A percentile compares a stretch with the other conserved stretches of the same genome.
Conservation (phyloP, 495 filamentous ascomycete species). For the Aspergillus nidulans region DNA sequence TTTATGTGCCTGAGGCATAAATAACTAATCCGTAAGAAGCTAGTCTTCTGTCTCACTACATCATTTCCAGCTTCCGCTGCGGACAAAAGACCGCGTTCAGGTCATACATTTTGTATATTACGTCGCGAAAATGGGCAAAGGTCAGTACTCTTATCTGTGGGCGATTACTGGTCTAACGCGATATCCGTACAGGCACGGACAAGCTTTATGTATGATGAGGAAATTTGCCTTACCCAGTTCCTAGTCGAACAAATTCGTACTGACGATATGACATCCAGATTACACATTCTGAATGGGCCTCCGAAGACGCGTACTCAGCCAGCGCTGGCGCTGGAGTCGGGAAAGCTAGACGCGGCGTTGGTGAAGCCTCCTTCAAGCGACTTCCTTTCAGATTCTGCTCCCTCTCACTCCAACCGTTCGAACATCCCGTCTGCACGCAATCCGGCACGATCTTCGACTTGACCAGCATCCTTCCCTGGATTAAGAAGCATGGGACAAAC, state of each 20-base stretch:
- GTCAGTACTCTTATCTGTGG: conserved; percentile 26
- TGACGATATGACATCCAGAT: conserved; percentile 48
- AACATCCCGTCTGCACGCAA: conserved; percentile 76
- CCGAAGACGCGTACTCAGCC: conserved; percentile 76
- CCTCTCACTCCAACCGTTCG: conserved; percentile 86
- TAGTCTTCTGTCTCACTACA: not conserved
- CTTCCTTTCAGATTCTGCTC: conserved; percentile 99
- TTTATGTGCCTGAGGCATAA: not conserved
- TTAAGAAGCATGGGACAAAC: conserved; percentile 88
- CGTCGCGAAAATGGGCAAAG: conserved; percentile 52
- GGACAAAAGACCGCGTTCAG: not conserved
- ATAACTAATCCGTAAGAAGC: not conserved
- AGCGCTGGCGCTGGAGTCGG: conserved; percentile 65
- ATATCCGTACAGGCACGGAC: conserved; percentile 48
- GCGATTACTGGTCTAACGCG: conserved; percentile 9
- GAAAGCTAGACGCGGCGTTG: conserved; percentile 43
- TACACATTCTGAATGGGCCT: conserved; percentile 95
- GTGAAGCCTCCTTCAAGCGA: conserved; percentile 69
- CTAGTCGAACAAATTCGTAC: conserved; percentile 5
- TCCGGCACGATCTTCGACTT: conserved; percentile 81
- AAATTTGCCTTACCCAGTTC: too few relatives aligned
- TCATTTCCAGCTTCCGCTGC: not conserved
- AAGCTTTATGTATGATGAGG: conserved; percentile 71
- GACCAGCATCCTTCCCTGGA: conserved; percentile 83
- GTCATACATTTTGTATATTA: not conserved